Base-by-base conservation (phyloP, 2,329 filamentous ascomycete genomes). In the Pseudocercospora musae region DNA sequence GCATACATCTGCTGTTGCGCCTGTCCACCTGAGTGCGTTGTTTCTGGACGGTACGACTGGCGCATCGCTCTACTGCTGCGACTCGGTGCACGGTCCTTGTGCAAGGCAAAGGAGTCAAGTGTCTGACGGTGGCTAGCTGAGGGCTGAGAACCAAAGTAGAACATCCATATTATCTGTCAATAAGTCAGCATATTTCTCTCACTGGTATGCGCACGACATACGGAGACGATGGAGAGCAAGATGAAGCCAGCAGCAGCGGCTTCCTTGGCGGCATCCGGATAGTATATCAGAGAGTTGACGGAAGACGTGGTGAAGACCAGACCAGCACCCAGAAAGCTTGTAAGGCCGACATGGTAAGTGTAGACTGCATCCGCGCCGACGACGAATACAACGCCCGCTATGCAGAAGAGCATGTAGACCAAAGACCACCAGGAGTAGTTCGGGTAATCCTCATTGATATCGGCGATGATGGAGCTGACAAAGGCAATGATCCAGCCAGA, bases 401-500 rank as follows among this genome's bases (percentile, higher is more conserved):
- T 95, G 71, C 90, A 83, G 76, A 91, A 91, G 58, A 98, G 82
- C 82, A 90, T 91, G 78, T 92, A 98, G 62, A 91, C 88, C 60
- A 92, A 82, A 0, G 89, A 85, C 90, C 94, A 99, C 94, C 95
- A 99, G 21, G 90, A 88, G 76, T 92, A 97, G 67, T 92, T 90
- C 13, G 92, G 92, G 72, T 92, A 96, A 6, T 74, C 72, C 25
- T 74, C 73, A 57, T 78, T 79, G 53, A 85, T 76, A 67, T 85
- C 80, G 44, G 89, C 88, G 70, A 97, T 87, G 74, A 96, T 88
- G 64, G 91, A 94, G 66, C 88, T 84, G 72, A 98, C 85, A 76
- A 98, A 96, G 50, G 92, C 87, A 73, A 99, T 96, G 69, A 96
- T 78, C 95, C 95, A 99, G 62, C 93, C 94, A 67, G 96, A 87